Conservation (phyloP, 257 asterid species). For the Solanum virginianum region DNA sequence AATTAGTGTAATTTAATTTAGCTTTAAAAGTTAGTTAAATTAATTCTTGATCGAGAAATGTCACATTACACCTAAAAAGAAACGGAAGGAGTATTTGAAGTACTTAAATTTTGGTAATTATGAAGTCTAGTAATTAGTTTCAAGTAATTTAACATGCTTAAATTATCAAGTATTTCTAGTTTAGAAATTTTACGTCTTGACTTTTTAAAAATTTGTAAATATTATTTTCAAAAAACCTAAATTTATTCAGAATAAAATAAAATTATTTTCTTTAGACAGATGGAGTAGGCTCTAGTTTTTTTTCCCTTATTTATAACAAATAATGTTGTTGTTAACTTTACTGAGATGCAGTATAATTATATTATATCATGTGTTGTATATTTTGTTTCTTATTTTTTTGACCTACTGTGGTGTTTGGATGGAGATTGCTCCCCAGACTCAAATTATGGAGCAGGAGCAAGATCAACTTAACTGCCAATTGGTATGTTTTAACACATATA, state of each 20-base stretch:
- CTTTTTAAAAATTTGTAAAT: no score
- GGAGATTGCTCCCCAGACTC: background rate
- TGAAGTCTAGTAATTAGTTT: background rate
- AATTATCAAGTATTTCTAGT: no score
- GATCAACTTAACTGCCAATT: background rate
- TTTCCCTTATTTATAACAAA: background rate
- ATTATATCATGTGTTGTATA: background rate
- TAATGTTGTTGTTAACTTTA: background rate
- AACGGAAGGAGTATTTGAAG: background rate
- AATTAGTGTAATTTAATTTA: no score
- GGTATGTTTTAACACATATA: background rate
- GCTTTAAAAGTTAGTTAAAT: no score
- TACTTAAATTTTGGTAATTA: background rate
- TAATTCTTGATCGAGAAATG: no score
- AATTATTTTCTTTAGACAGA: background rate
- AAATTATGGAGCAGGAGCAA: slow-evolving; percentile 4
- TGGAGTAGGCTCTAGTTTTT: background rate
- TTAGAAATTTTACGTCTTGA: no score
- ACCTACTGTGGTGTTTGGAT: background rate
- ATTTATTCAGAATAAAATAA: background rate
- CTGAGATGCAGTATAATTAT: background rate
- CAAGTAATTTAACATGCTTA: no score
- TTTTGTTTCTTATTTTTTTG: background rate
- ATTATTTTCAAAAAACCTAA: background rate
- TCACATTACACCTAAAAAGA: no score